These are phyloP conservation scores for Lentinus brumalis DNA, from an alignment of 768 basidiomycete species.

Conservation along the genomic window DNA sequence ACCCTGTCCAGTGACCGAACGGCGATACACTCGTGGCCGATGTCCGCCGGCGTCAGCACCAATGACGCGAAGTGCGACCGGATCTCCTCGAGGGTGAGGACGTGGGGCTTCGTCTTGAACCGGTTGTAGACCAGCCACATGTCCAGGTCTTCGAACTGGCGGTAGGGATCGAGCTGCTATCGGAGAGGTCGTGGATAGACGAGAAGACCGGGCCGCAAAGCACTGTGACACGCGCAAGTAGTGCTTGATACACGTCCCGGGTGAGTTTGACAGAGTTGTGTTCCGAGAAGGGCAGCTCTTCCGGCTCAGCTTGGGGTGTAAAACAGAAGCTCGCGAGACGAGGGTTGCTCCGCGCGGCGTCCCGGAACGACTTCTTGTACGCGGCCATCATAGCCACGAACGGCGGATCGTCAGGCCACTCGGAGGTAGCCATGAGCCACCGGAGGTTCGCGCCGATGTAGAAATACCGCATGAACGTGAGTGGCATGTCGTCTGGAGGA, in stretches of 20 bases:
- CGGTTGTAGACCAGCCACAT: background rate
- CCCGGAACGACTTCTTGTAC: background rate
- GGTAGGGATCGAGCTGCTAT: background rate
- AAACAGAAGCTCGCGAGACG: background rate
- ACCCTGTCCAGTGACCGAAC: background rate
- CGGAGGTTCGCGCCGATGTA: background rate
- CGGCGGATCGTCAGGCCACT: background rate
- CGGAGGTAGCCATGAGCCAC: background rate
- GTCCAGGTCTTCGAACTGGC: background rate
- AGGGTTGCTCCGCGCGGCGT: background rate
- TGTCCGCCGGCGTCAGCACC: background rate
- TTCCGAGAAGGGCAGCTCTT: background rate
- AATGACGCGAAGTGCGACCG: background rate
- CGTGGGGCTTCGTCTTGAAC: background rate
- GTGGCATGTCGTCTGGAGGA: background rate
- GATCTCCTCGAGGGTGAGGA: background rate
- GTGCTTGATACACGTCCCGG: background rate
- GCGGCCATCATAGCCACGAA: background rate
- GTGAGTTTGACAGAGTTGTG: background rate
- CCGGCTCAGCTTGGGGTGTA: background rate
- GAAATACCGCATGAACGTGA: slow-evolving; percentile 3
- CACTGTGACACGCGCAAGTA: background rate
- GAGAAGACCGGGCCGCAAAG: background rate
- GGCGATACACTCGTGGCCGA: background rate
- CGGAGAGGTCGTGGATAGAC: background rate